Percentiles rank a stretch among this genome's conserved stretches.
phyloP scores from a whole-genome alignment of 2,329 filamentous ascomycete genomes.

The Pestalotiopsis sp. region DNA sequence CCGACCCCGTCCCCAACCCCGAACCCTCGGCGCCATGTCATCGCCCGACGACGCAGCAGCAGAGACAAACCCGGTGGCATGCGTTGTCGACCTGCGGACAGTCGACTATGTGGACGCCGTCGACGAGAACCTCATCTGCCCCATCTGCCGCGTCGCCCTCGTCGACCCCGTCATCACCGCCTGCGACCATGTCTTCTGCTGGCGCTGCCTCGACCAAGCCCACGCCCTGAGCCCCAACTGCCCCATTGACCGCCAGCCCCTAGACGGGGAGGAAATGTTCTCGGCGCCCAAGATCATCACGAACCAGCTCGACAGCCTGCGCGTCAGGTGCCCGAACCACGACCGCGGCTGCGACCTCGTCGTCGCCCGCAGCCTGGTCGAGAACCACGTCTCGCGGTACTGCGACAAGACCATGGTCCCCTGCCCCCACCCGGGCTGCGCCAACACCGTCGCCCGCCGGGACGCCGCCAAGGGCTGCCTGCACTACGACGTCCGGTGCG shows the following conservation, averaged over 20 bases:
- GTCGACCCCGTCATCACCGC: constrained; percentile 62
- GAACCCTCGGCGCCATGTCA: too few relatives aligned
- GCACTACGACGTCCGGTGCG: constrained; percentile 54
- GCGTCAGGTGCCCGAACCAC: constrained; percentile 60
- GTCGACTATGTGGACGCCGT: constrained; percentile 44
- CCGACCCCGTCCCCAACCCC: constrained; percentile 16
- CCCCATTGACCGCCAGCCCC: constrained; percentile 58
- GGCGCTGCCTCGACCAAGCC: constrained; percentile 53
- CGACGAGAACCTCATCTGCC: constrained; percentile 53
- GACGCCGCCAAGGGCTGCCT: constrained; percentile 55
- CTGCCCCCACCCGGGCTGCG: constrained; percentile 58
- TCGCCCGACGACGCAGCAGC: too few relatives aligned
- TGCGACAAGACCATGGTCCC: constrained; percentile 58
- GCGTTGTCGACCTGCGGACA: constrained; percentile 44
- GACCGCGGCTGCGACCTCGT: constrained; percentile 52
- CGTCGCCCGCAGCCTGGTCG: constrained; percentile 55
- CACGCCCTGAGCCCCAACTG: constrained; percentile 48
- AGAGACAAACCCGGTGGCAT: not conserved
- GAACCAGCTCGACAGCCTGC: constrained; percentile 63
- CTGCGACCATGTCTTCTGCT: constrained; percentile 69
- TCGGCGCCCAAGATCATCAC: constrained; percentile 50
- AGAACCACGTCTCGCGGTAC: constrained; percentile 57
- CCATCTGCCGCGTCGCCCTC: constrained; percentile 63
- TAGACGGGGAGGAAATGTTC: constrained; percentile 33
- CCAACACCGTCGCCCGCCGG: constrained; percentile 53